These are phyloP conservation scores for Fomitopsis schrenkii DNA, from an alignment of 1,284 basidiomycete species.

Conservation along the genomic window DNA sequence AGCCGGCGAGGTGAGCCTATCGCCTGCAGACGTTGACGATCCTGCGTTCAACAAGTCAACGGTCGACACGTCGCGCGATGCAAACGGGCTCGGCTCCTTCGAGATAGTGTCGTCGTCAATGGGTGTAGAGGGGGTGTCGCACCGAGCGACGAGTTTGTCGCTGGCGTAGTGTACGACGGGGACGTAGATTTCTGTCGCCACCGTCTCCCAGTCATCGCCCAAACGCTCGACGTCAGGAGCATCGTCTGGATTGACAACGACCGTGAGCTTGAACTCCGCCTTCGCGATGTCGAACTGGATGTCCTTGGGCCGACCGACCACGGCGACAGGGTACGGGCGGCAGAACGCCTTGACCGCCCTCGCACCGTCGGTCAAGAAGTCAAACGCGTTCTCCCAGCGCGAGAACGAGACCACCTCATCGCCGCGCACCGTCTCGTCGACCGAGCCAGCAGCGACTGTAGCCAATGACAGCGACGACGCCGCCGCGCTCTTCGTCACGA, in stretches of 20 bases:
- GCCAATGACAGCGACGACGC: slow-evolving; percentile 30
- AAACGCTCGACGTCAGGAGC: slow-evolving; percentile 20
- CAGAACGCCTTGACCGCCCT: slow-evolving; percentile 80
- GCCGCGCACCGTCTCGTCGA: slow-evolving; percentile 6
- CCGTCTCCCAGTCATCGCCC: slow-evolving; percentile 30
- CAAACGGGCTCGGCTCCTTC: slow-evolving; percentile 15
- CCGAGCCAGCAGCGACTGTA: slow-evolving; percentile 22
- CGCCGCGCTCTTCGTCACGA: slow-evolving; percentile 16
- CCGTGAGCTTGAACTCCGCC: slow-evolving; percentile 62
- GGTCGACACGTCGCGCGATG: slow-evolving; percentile 4
- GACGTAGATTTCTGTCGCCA: slow-evolving; percentile 82
- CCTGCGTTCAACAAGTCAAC: not conserved
- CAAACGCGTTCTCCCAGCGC: slow-evolving; percentile 46
- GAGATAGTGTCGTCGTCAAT: slow-evolving; percentile 4
- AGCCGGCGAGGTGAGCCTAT: slow-evolving; percentile 6
- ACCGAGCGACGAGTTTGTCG: slow-evolving; percentile 30
- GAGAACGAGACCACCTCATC: slow-evolving; percentile 13
- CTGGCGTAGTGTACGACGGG: slow-evolving; percentile 87
- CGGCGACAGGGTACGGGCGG: slow-evolving; percentile 75
- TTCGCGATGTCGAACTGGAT: slow-evolving; percentile 78
- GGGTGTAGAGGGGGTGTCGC: slow-evolving; percentile 10
- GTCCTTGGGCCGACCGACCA: slow-evolving; percentile 62
- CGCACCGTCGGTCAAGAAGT: slow-evolving; percentile 78
- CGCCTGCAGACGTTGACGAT: not conserved
- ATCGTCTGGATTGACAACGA: slow-evolving; percentile 59